phyloP scores from a whole-genome alignment of 805 yeast genomes.

The Jamesozyma gamospora region DNA sequence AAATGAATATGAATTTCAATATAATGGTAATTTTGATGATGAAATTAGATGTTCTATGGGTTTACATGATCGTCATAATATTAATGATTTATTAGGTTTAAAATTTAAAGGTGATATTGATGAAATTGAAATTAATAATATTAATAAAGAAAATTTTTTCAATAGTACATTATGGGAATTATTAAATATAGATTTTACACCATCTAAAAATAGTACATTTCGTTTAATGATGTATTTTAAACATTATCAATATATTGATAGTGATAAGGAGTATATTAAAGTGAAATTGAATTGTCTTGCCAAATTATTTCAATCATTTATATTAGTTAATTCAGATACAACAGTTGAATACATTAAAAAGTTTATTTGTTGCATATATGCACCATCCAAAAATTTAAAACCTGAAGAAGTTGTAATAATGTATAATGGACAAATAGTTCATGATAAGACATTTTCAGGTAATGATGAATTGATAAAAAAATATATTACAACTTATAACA shows the following conservation, averaged over 20 bases:
- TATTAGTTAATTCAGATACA: slow-evolving; percentile 16
- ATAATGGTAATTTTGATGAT: background rate
- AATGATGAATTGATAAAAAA: slow-evolving; percentile 13
- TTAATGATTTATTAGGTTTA: slow-evolving; percentile 14
- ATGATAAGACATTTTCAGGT: slow-evolving; percentile 12
- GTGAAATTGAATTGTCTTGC: slow-evolving; percentile 21
- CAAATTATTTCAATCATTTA: slow-evolving; percentile 13
- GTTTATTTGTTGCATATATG: slow-evolving; percentile 20
- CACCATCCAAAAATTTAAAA: slow-evolving; percentile 12
- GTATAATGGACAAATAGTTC: slow-evolving; percentile 17
- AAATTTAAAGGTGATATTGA: slow-evolving; percentile 17
- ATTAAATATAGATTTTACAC: slow-evolving; percentile 30
- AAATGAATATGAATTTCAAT: background rate
- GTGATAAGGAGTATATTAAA: background rate
- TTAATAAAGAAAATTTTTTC: slow-evolving; percentile 9
- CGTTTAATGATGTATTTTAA: slow-evolving; percentile 23
- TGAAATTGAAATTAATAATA: slow-evolving; percentile 8
- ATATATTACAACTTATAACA: slow-evolving; percentile 9
- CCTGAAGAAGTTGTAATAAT: slow-evolving; percentile 20
- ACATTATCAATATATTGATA: slow-evolving; percentile 11
- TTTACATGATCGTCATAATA: slow-evolving; percentile 8
- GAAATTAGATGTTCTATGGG: slow-evolving; percentile 1
- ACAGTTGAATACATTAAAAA: slow-evolving; percentile 21
- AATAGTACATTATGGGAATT: slow-evolving; percentile 21
- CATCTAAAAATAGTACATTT: slow-evolving; percentile 22